Evolutionary conservation across 129 eudicot genomes (phyloP).

Genomic region (Pittosporum tobira): DNA sequence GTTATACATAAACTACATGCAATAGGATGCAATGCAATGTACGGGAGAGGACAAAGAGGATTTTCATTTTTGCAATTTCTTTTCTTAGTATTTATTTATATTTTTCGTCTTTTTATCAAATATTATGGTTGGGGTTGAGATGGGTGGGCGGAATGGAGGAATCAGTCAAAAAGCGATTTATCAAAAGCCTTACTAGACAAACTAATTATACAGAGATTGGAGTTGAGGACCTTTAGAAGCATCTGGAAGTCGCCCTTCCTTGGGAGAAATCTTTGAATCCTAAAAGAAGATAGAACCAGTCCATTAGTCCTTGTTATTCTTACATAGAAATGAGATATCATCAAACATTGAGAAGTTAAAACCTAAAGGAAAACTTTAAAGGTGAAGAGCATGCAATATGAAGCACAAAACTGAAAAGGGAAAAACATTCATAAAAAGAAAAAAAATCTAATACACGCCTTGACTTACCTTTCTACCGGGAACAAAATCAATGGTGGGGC

Average conservation of each 20-base stretch:
- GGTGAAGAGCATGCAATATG: neutral
- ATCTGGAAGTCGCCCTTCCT: slow-evolving; percentile 95
- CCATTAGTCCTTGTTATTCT: neutral
- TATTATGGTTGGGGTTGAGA: neutral
- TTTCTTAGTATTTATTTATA: too few species aligned
- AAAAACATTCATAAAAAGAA: too few species aligned
- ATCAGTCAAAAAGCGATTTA: slow-evolving; percentile 10
- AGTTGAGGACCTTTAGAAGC: slow-evolving; percentile 58
- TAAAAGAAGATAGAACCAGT: slow-evolving; percentile 21
- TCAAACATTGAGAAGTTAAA: neutral
- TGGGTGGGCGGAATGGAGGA: slow-evolving; percentile 4
- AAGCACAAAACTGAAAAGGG: slow-evolving; percentile 3
- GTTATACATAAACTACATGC: too few species aligned
- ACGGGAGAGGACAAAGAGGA: neutral
- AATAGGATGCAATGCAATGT: neutral
- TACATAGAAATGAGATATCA: neutral
- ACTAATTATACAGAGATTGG: slow-evolving; percentile 1
- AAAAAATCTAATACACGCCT: too few species aligned
- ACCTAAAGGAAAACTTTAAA: neutral
- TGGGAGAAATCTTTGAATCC: slow-evolving; percentile 73
- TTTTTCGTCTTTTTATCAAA: neutral
- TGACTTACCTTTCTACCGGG: slow-evolving; percentile 89
- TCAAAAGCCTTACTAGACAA: slow-evolving; percentile 2
- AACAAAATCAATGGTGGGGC: slow-evolving; percentile 76
- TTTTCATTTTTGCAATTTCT: too few species aligned